Percentiles rank a stretch among this genome's conserved stretches.
phyloP scores from a whole-genome alignment of 225 moss, liverwort and hornwort species.

The Pseudoscleropodium purum region DNA sequence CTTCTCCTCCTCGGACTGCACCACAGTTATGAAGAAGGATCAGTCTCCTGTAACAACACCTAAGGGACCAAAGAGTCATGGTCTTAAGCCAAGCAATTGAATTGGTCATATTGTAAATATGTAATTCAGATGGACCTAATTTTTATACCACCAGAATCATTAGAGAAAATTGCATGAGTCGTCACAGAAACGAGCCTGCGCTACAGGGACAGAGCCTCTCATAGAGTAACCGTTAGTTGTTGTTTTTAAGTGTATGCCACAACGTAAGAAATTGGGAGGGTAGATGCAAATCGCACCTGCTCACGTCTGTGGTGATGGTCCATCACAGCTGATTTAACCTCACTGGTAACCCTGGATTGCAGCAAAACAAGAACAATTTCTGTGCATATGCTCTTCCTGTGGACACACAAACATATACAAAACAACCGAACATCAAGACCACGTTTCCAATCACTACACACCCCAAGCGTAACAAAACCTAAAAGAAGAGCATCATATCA shows the following conservation, averaged over 20 bases:
- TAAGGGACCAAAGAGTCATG: not conserved
- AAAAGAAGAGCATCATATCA: not conserved
- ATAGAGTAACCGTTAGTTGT: not conserved
- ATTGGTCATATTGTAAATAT: not conserved
- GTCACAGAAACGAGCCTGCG: not conserved
- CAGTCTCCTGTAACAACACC: not conserved
- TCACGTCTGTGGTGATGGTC: not conserved
- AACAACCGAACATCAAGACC: not conserved
- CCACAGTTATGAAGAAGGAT: not conserved
- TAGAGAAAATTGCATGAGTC: not conserved
- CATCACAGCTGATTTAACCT: not conserved
- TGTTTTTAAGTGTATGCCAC: not conserved
- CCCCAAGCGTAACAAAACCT: not conserved
- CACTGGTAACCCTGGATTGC: not conserved
- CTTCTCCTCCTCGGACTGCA: conserved; percentile 32
- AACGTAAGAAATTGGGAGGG: not conserved
- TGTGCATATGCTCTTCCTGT: not conserved
- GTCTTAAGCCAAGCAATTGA: not conserved
- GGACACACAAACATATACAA: not conserved
- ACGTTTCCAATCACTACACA: not conserved
- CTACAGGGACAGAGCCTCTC: not conserved
- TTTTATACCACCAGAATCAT: not conserved
- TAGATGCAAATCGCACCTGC: not conserved
- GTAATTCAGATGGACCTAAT: not conserved
- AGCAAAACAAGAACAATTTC: not conserved